Evolutionary conservation across 176 grass and related monocot species (phyloP).

Genomic region (Chrysopogon serrulatus): DNA sequence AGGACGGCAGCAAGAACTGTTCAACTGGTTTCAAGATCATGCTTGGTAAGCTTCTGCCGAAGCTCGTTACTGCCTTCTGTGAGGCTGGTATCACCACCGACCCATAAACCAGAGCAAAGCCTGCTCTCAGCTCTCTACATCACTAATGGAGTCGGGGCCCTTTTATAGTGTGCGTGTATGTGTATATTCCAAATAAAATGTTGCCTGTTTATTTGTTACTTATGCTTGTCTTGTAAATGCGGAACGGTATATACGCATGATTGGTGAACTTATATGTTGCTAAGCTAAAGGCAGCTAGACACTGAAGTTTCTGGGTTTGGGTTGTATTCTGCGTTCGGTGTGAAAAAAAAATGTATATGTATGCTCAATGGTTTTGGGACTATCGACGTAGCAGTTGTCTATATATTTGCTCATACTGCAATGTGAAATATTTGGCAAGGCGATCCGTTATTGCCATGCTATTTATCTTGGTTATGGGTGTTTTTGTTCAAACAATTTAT

Average conservation of each 20-base stretch:
- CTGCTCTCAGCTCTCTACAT: neutral
- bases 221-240: neutral
- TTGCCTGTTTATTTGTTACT: neutral
- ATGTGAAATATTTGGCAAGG: neutral
- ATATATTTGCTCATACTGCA: neutral
- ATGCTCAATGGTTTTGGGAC: neutral
- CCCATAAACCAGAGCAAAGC: slow-evolving; percentile 18
- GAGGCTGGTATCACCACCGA: slow-evolving; percentile 49
- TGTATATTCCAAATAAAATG: slow-evolving; percentile 7
- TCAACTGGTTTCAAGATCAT: slow-evolving; percentile 90
- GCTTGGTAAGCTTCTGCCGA: slow-evolving; percentile 75
- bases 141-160: neutral
- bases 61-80: slow-evolving; percentile 54
- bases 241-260: neutral
- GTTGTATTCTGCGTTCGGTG: neutral
- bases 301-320: neutral
- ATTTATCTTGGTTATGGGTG: neutral
- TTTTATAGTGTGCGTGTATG: neutral
- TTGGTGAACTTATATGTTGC: neutral
- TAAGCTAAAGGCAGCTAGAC: neutral
- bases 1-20: slow-evolving; percentile 40
- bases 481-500: too few relatives aligned
- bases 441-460: neutral
- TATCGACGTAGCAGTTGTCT: neutral
- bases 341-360: neutral